phyloP scores from a whole-genome alignment of 768 basidiomycete genomes.

The Boletus coccyginus region DNA sequence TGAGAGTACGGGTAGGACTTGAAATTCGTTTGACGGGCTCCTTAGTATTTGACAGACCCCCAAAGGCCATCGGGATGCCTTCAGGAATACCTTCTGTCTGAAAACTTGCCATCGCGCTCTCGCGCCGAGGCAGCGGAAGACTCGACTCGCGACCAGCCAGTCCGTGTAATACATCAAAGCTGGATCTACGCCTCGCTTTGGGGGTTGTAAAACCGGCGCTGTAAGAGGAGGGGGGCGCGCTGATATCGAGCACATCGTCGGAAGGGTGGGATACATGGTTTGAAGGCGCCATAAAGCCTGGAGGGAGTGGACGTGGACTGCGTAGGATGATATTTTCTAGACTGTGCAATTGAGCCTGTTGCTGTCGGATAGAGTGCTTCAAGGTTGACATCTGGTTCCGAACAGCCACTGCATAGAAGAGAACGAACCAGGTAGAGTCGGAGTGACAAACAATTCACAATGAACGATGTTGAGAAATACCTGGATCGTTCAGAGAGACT shows the following conservation, averaged over 20 bases:
- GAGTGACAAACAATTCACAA: slow-evolving; percentile 23
- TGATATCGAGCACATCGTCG: slow-evolving; percentile 34
- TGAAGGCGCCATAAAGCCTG: slow-evolving; percentile 38
- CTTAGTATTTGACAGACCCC: slow-evolving; percentile 36
- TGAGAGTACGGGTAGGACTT: slow-evolving; percentile 76
- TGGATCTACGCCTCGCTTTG: slow-evolving; percentile 61
- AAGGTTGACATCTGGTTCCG: slow-evolving; percentile 78
- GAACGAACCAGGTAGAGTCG: slow-evolving; percentile 24
- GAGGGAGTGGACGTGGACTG: slow-evolving; percentile 59
- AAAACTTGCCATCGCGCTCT: slow-evolving; percentile 35
- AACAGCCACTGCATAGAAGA: slow-evolving; percentile 55
- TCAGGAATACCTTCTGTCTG: slow-evolving; percentile 62
- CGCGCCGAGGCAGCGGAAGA: slow-evolving; percentile 66
- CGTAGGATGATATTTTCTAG: slow-evolving; percentile 69
- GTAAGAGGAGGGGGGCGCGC: slow-evolving; percentile 32
- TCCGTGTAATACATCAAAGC: slow-evolving; percentile 66
- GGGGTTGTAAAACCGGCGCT: slow-evolving; percentile 36
- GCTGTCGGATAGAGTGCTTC: slow-evolving; percentile 80
- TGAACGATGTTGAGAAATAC: slow-evolving; percentile 40
- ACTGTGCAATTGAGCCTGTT: slow-evolving; percentile 72
- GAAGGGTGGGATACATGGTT: slow-evolving; percentile 37
- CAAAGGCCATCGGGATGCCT: slow-evolving; percentile 66
- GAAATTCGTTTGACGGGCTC: slow-evolving; percentile 49
- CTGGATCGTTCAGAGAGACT: slow-evolving; percentile 60
- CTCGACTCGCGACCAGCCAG: slow-evolving; percentile 76